Evolutionary conservation across 202 grass and related monocot species (phyloP).

Genomic region (Cymbopogon flexuosus): DNA sequence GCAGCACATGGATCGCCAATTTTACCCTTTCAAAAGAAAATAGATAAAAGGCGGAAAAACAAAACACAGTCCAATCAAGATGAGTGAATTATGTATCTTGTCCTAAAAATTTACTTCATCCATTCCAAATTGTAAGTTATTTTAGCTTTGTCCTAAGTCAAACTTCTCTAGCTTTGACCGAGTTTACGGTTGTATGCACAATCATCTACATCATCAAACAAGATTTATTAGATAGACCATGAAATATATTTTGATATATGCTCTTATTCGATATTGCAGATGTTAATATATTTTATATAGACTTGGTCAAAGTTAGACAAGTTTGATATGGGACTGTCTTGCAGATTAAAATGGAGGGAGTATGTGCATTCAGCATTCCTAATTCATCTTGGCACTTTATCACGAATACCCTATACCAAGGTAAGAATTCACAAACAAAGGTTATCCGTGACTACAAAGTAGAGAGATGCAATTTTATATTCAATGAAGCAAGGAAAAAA

Average conservation of each 20-base stretch:
- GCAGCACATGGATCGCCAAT: not conserved
- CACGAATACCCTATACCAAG: constrained; percentile 20
- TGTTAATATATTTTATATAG: not conserved
- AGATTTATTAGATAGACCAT: not conserved
- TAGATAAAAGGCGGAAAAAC: not conserved
- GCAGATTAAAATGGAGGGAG: not conserved
- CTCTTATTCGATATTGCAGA: not conserved
- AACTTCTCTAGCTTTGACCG: not conserved
- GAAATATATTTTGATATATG: not conserved
- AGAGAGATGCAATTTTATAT: not conserved
- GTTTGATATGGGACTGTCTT: not conserved
- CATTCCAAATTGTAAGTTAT: not conserved
- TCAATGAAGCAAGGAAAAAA: not conserved
- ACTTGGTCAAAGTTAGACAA: not conserved
- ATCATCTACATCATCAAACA: not conserved
- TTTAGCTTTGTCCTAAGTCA: not conserved
- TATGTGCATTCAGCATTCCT: not conserved
- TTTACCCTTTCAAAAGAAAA: not conserved
- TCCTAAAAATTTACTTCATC: not conserved
- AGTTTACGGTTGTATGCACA: not conserved
- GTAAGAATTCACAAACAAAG: constrained; percentile 10
- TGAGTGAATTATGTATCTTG: not conserved
- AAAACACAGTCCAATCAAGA: not conserved
- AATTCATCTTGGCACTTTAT: not conserved
- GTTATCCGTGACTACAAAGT: not conserved